A percentile compares a stretch with the other conserved stretches of the same genome.
Evolutionary conservation across 2,329 filamentous ascomycete species (phyloP).

Genomic region (Ophiostoma australiae): DNA sequence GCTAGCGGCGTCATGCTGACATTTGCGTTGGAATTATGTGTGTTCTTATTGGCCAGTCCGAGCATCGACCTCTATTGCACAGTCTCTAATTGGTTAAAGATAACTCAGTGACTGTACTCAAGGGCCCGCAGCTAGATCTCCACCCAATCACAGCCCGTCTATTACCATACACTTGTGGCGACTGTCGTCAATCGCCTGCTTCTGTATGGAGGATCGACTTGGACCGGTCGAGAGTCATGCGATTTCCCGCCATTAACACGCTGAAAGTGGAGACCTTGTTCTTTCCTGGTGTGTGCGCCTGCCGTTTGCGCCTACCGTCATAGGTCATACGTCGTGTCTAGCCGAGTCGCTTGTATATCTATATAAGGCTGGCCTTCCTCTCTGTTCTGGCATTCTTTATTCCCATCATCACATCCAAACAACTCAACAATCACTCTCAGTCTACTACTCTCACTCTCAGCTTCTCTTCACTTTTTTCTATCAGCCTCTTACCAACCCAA

Average conservation of each 20-base stretch:
- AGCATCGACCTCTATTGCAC: background rate
- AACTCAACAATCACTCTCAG: background rate
- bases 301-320: background rate
- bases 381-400: background rate
- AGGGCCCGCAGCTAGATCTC: background rate
- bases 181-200: constrained; percentile 21
- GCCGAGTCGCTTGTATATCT: background rate
- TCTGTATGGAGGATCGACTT: background rate
- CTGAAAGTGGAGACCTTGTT: background rate
- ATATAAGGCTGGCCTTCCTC: constrained; percentile 1
- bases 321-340: background rate
- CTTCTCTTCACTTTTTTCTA: background rate
- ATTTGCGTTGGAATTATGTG: background rate
- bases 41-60: background rate
- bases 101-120: background rate
- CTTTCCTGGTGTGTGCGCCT: background rate
- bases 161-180: constrained; percentile 23
- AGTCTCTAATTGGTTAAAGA: background rate
- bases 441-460: background rate
- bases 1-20: background rate
- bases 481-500: background rate
- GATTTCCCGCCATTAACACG: background rate
- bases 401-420: background rate
- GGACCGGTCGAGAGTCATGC: background rate
- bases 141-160: constrained; percentile 16